Base-by-base conservation (phyloP, 495 filamentous ascomycete species). In the Chaetomium cochliodes region DNA sequence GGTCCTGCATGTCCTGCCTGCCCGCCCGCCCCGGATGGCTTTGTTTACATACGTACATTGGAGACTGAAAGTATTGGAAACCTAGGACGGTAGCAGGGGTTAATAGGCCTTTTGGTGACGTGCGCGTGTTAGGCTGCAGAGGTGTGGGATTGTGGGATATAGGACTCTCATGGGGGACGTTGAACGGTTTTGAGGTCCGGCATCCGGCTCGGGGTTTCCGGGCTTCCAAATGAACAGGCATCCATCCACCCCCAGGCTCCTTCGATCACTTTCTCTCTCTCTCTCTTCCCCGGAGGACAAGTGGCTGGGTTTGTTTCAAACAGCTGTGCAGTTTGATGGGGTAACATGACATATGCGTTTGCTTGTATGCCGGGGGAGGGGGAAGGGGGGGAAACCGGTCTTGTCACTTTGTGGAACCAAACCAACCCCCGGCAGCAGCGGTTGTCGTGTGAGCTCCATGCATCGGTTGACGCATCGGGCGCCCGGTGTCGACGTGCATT, bases 191-290 rank as follows among this genome's bases (percentile, higher is more conserved):
- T 60, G 46, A 23, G 11, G 16, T n/a, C 5, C 9, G 33, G 60
- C 33, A 53, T 54, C 59, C 54, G 26, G 65, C 65, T 33, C 63
- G 60, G 47, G 1, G 8, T 20, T 20, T 28, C 60, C n/a, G 54
- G 47, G 23, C 53, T 47, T 54, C 60, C 47, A 63, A 54, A 63
- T 55, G n/a, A 49, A 58, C 55, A 59, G 53, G 65, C 65, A 67
- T 30, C 59, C 64, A 66, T 62, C 41, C 3, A 44, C 18, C 41
- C 5, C 33, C 5, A 5, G 28, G 28, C 2, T 1, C 33, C 33
- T 37, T 37, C 33, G 33, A 37, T 37, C 33, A 37, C 9, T 12
- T 37, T 37, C 33, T 37, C 8, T 37, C 5, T 37, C 33, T 37
- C 33, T 26, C 52, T 42, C 37, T 41, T 63, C 65, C 44, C 9